phyloP scores from a whole-genome alignment of 1,139 yeast species.

The Magnusiomyces fungicola region DNA sequence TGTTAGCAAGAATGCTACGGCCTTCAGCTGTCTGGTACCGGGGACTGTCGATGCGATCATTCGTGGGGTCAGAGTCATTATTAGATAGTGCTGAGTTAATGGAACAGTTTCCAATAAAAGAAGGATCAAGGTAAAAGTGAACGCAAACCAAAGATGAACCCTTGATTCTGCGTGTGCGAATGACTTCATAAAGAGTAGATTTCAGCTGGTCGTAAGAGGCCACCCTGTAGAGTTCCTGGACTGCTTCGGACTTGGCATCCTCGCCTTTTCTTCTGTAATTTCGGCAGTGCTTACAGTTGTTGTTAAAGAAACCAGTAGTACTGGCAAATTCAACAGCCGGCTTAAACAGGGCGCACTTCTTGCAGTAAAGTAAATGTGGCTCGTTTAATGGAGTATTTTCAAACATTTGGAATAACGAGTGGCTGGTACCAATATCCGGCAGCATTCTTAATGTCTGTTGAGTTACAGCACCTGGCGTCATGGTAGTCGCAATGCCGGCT shows the following conservation, averaged over 20 bases:
- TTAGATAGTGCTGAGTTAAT: too few species aligned
- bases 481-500: neutral
- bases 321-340: constrained; percentile 15
- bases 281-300: constrained; percentile 14
- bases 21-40: constrained; percentile 11
- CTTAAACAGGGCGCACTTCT: constrained; percentile 13
- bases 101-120: constrained; percentile 9
- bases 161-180: constrained; percentile 8
- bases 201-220: constrained; percentile 11
- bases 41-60: constrained; percentile 6
- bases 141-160: constrained; percentile 12
- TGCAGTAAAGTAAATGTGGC: constrained; percentile 13
- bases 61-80: neutral
- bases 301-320: constrained; percentile 14
- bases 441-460: neutral
- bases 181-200: constrained; percentile 15
- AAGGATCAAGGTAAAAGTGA: constrained; percentile 12
- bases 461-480: neutral
- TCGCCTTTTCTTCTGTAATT: constrained; percentile 14
- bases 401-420: constrained; percentile 12
- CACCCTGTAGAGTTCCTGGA: constrained; percentile 11
- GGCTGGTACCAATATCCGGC: constrained; percentile 3
- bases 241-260: constrained; percentile 14
- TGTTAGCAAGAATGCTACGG: constrained; percentile 12
- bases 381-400: constrained; percentile 11